Percentiles rank a stretch among this genome's conserved stretches.
These are phyloP conservation scores for Iris pallida DNA, from an alignment of 116 monocot genomes.

Conservation along the genomic window DNA sequence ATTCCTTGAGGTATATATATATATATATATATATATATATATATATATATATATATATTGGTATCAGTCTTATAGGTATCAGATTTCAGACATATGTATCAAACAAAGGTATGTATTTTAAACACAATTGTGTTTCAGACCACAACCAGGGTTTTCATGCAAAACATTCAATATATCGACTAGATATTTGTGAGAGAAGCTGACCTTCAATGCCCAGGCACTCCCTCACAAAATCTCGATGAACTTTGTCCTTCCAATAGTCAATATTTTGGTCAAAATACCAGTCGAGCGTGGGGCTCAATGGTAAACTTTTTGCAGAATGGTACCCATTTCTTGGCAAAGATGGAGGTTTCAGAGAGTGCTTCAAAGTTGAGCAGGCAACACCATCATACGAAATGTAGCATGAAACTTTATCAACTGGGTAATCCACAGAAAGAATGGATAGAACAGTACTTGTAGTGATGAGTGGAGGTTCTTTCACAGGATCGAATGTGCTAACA, in stretches of 20 bases:
- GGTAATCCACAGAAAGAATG: constrained; percentile 73
- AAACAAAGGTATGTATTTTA: too few species aligned
- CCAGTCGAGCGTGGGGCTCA: constrained; percentile 72
- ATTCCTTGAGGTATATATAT: too few species aligned
- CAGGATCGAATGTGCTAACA: constrained; percentile 78
- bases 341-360: too few species aligned
- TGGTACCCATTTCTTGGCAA: too few species aligned
- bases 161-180: neutral
- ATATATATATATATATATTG: too few species aligned
- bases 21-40: too few species aligned
- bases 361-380: too few species aligned
- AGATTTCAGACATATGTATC: too few species aligned
- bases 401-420: constrained; percentile 67
- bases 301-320: too few species aligned
- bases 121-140: neutral
- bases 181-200: neutral
- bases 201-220: constrained; percentile 64
- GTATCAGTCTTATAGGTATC: too few species aligned
- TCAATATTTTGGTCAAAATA: constrained; percentile 63
- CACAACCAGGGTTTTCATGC: neutral
- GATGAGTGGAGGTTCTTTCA: constrained; percentile 77
- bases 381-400: constrained; percentile 93
- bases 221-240: constrained; percentile 63
- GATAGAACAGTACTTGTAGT: constrained; percentile 79
- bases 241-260: constrained; percentile 63